Evolutionary conservation across 2,329 filamentous ascomycete species (phyloP), one percentile per base, ranked within the genome.

Genomic region (Fusarium proliferatum): DNA sequence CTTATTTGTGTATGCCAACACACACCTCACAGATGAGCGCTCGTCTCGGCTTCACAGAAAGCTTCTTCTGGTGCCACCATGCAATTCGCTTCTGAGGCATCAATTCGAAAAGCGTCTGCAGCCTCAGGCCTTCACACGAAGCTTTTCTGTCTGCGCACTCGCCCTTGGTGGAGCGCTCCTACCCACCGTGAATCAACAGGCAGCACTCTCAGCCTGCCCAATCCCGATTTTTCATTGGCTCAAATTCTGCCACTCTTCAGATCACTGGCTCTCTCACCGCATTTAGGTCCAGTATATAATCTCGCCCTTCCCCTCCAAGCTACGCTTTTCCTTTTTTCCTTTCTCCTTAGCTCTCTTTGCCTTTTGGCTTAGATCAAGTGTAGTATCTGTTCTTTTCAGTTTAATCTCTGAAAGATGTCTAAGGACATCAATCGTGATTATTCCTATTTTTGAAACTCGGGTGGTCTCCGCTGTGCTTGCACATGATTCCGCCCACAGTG

Each of bases 361-460:
- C 86, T 86, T 87, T 88, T 90, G 88, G 90, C 90, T 93, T 93
- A 94, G 92, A 94, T 94, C 92, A 94, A 94, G 92, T 94, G 92
- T 94, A 94, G 92, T 94, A 94, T 94, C 92, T 94, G 92, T 95
- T 95, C 93, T 95, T 94, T 93, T 94, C 91, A 95, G 93, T 94
- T 95, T 96, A 95, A 95, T 94, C 91, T 93, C 93, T 95, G 92
- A 92, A 93, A 94, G 88, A 88, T 87, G 87, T 88, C 90, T 89
- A 93, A 86, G 87, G 90, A 87, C 86, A 86, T 87, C 87, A 89
- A 89, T 88, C 87, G 87, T 90, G 91, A 94, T 95, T 95, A 94
- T 90, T 90, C 91, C 87, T 88, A 94, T 95, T 83, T 83, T 84
- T 84, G 81, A 75, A 57, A 30, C 49, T 48, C 46, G 81, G 79